phyloP scores from a whole-genome alignment of 2,329 filamentous ascomycete genomes.

The Paraphoma chrysanthemicola region DNA sequence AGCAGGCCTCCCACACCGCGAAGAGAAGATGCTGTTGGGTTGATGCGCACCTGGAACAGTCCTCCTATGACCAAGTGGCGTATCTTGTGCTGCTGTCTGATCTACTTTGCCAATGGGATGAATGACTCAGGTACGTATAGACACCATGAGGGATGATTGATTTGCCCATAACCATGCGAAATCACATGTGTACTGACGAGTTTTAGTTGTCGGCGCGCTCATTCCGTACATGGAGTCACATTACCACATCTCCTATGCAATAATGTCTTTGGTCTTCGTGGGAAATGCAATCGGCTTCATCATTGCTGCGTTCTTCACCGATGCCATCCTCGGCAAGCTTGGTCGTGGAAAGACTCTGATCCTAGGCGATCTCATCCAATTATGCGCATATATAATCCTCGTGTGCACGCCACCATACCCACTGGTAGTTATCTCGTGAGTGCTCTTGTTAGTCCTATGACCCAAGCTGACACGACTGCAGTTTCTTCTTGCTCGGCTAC shows the following conservation, averaged over 20 bases:
- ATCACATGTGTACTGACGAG: slow-evolving; percentile 10
- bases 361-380: slow-evolving; percentile 63
- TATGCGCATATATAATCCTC: slow-evolving; percentile 69
- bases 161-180: background rate
- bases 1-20: slow-evolving; percentile 60
- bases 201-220: slow-evolving; percentile 70
- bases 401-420: slow-evolving; percentile 74
- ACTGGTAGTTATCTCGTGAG: slow-evolving; percentile 62
- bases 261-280: slow-evolving; percentile 84
- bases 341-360: slow-evolving; percentile 72
- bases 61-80: slow-evolving; percentile 73
- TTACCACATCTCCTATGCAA: slow-evolving; percentile 77
- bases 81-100: slow-evolving; percentile 68
- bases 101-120: slow-evolving; percentile 73
- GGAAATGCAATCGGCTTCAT: slow-evolving; percentile 80
- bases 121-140: slow-evolving; percentile 66
- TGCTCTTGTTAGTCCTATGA: slow-evolving; percentile 1
- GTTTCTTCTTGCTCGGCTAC: slow-evolving; percentile 72
- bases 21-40: slow-evolving; percentile 50
- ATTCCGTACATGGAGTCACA: slow-evolving; percentile 82
- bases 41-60: slow-evolving; percentile 65
- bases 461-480: slow-evolving; percentile 21
- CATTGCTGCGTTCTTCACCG: slow-evolving; percentile 72
- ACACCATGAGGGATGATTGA: too few relatives aligned
- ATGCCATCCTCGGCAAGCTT: slow-evolving; percentile 66